Conservation (phyloP, 202 grass and related monocot genomes). For the Schoenoplectus tabernaemontani region DNA sequence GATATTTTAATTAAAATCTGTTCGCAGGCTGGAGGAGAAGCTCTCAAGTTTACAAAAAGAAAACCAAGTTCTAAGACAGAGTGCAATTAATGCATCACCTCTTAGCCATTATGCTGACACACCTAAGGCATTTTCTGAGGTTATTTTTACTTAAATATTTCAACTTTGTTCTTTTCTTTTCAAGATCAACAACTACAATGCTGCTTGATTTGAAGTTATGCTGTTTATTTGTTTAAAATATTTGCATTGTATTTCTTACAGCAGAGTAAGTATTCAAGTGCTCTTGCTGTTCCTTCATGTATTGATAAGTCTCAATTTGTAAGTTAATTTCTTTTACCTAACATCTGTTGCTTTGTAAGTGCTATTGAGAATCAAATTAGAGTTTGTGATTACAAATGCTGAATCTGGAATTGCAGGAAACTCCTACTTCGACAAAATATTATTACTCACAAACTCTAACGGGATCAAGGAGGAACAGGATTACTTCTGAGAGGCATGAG, state of each 20-base stretch:
- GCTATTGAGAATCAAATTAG: conserved; percentile 8
- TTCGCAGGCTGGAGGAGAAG: conserved; percentile 78
- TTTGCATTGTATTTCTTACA: conserved; percentile 26
- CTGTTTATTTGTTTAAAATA: conserved; percentile 11
- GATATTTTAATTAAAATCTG: conserved; percentile 21
- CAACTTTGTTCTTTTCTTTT: conserved; percentile 20
- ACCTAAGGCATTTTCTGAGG: conserved; percentile 55
- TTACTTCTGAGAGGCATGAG: conserved; percentile 70
- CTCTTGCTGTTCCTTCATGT: conserved; percentile 36
- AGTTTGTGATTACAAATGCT: conserved; percentile 12
- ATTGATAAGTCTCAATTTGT: conserved; percentile 56
- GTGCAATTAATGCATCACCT: conserved; percentile 43
- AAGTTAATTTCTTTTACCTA: conserved; percentile 39
- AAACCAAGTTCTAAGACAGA: conserved; percentile 85
- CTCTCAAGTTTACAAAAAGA: conserved; percentile 76
- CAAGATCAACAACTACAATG: not conserved
- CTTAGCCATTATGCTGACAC: conserved; percentile 31
- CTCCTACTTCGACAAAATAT: conserved; percentile 63
- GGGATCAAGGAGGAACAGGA: conserved; percentile 46
- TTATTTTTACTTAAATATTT: conserved; percentile 30
- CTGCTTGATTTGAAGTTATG: not conserved
- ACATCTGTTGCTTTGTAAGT: conserved; percentile 13
- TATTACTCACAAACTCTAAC: conserved; percentile 48
- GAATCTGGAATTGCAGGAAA: conserved; percentile 52
- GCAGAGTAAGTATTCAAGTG: conserved; percentile 59